Conservation (phyloP, 148 eudicot species). For the Mesembryanthemum crystallinum region DNA sequence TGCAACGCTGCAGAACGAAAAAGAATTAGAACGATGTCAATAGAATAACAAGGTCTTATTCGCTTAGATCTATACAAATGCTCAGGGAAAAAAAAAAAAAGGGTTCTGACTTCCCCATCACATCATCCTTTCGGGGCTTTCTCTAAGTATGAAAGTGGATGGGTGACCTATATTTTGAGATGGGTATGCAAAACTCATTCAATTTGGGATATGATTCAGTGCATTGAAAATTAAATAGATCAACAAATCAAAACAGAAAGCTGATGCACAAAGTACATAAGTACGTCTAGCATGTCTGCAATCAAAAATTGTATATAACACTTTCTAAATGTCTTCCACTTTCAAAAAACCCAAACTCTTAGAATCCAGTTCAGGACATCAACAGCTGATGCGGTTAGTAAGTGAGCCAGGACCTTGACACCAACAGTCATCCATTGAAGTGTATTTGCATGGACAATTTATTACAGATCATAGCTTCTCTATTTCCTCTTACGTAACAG, state of each 20-base stretch:
- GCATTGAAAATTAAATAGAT: too few relatives aligned
- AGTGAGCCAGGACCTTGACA: background rate
- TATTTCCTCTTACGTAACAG: background rate
- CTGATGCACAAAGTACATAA: background rate
- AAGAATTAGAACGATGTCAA: background rate
- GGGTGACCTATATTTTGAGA: background rate
- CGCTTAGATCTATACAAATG: background rate
- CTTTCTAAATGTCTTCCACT: background rate
- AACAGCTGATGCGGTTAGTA: background rate
- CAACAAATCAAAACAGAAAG: background rate
- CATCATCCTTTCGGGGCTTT: background rate
- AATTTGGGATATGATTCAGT: background rate
- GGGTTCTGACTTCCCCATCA: background rate
- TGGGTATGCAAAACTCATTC: background rate
- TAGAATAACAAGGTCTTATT: background rate
- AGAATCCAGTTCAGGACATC: background rate
- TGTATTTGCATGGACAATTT: background rate
- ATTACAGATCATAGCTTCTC: too few relatives aligned
- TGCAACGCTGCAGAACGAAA: constrained; percentile 18
- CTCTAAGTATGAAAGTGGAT: background rate
- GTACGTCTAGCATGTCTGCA: background rate
- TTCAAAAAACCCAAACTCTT: background rate
- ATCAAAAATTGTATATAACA: background rate
- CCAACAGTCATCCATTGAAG: background rate
- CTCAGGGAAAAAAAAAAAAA: background rate